These are phyloP conservation scores for Arthromyces matolae DNA, from an alignment of 768 basidiomycete genomes.

Conservation along the genomic window DNA sequence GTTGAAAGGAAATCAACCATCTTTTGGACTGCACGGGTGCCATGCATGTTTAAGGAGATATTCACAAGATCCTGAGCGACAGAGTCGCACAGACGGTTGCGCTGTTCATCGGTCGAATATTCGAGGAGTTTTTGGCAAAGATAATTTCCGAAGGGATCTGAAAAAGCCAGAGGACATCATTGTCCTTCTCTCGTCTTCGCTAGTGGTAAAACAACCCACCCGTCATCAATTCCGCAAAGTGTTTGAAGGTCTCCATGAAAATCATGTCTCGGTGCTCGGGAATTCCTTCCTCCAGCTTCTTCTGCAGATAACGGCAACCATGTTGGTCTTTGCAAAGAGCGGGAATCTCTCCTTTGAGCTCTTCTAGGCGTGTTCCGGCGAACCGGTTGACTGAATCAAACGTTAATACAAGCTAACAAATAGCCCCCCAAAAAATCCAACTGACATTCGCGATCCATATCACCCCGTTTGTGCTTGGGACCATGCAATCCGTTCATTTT, in stretches of 20 bases:
- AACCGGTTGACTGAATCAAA: conserved; percentile 81
- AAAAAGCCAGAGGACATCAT: background rate
- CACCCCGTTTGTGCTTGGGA: conserved; percentile 91
- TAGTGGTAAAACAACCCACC: conserved; percentile 40
- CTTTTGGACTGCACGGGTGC: conserved; percentile 98
- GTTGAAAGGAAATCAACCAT: conserved; percentile 99
- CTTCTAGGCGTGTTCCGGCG: conserved; percentile 92
- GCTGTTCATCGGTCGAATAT: conserved; percentile 95
- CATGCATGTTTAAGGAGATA: conserved; percentile 99
- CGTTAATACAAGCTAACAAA: background rate
- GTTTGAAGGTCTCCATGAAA: conserved; percentile 95
- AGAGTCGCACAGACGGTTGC: conserved; percentile 94
- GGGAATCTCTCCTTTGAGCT: conserved; percentile 92
- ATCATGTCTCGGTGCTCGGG: conserved; percentile 99
- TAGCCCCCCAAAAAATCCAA: conserved; percentile 2
- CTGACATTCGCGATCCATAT: conserved; percentile 83
- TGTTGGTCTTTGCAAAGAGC: conserved; percentile 97
- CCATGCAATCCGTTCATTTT: conserved; percentile 92
- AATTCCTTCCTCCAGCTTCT: conserved; percentile 95
- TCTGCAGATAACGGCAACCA: conserved; percentile 96
- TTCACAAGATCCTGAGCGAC: conserved; percentile 96
- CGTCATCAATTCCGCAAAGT: conserved; percentile 98
- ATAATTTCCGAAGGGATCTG: conserved; percentile 99
- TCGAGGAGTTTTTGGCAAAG: conserved; percentile 97
- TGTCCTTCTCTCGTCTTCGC: conserved; percentile 4